Conservation (phyloP, 345 rosid species). For the Aethionema arabicum region DNA sequence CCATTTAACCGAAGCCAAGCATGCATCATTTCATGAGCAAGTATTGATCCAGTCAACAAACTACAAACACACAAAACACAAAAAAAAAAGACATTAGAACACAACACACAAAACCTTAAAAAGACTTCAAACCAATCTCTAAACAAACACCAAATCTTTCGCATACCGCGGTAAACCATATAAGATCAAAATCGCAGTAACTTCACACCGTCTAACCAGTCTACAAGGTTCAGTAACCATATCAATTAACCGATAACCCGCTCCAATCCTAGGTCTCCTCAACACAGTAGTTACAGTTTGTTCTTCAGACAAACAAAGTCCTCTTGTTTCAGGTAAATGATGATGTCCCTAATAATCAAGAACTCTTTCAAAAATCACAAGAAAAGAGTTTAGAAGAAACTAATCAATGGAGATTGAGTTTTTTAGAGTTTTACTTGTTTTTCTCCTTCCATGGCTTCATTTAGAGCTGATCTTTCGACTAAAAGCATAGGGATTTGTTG, state of each 20-base stretch:
- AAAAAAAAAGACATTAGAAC: background rate
- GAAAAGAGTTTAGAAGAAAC: background rate
- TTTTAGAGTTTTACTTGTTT: slow-evolving; percentile 42
- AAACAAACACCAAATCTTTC: background rate
- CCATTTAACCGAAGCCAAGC: slow-evolving; percentile 99
- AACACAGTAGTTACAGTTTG: slow-evolving; percentile 81
- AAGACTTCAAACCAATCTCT: background rate
- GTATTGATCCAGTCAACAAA: slow-evolving; percentile 91
- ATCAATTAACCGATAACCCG: slow-evolving; percentile 60
- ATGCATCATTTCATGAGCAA: slow-evolving; percentile 99
- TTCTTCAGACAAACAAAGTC: slow-evolving; percentile 95
- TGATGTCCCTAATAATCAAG: slow-evolving; percentile 67
- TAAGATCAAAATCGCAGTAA: slow-evolving; percentile 94
- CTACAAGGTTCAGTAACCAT: slow-evolving; percentile 80
- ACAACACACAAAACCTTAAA: no score
- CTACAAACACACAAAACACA: slow-evolving; percentile 39
- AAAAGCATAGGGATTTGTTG: slow-evolving; percentile 75
- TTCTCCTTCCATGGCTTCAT: slow-evolving; percentile 74
- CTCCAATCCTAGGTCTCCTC: slow-evolving; percentile 75
- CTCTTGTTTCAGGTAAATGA: slow-evolving; percentile 97
- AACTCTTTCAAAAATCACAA: background rate
- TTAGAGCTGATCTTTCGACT: slow-evolving; percentile 83
- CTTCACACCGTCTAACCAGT: slow-evolving; percentile 85
- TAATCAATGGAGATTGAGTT: background rate
- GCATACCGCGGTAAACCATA: slow-evolving; percentile 90